These are phyloP conservation scores for Phytopythium chamaehyphon DNA, from an alignment of 352 stramenopile species.

Conservation along the genomic window DNA sequence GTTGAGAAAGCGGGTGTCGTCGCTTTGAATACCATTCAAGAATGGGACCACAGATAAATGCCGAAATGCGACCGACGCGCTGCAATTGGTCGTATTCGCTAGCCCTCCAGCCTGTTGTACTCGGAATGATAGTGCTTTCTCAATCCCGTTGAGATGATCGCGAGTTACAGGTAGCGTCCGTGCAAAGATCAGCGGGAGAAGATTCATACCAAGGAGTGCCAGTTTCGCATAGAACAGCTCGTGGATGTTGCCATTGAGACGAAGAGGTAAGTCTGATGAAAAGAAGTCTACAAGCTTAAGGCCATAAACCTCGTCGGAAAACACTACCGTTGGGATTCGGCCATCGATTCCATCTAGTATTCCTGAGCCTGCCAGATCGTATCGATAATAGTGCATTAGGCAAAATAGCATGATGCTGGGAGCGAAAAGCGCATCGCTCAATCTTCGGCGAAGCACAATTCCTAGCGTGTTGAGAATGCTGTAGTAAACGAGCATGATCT, in stretches of 20 bases:
- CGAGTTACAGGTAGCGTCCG: constrained; percentile 10
- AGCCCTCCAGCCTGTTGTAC: constrained; percentile 22
- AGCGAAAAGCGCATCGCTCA: constrained; percentile 22
- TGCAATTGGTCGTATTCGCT: neutral
- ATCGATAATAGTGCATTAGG: constrained; percentile 20
- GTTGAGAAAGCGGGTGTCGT: neutral
- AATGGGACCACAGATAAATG: too few relatives aligned
- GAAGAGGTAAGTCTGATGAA: constrained; percentile 12
- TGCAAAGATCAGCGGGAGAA: constrained; percentile 16
- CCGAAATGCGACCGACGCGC: too few relatives aligned
- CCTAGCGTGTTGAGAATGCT: constrained; percentile 29
- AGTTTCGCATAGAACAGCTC: constrained; percentile 22
- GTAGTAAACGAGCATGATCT: constrained; percentile 20
- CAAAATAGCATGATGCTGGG: constrained; percentile 20
- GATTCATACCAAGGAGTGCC: constrained; percentile 18
- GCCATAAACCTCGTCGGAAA: constrained; percentile 20
- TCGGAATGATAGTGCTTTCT: constrained; percentile 19
- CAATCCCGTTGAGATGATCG: constrained; percentile 1
- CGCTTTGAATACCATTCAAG: too few relatives aligned
- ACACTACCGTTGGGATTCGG: constrained; percentile 16
- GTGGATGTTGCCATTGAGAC: constrained; percentile 22
- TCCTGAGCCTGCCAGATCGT: constrained; percentile 3
- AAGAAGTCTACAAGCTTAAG: constrained; percentile 17
- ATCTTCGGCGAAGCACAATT: constrained; percentile 19
- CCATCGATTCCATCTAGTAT: constrained; percentile 15